Conservation (phyloP, 192 early-diverging fungal genomes). For the Neocallimastix lanati region DNA sequence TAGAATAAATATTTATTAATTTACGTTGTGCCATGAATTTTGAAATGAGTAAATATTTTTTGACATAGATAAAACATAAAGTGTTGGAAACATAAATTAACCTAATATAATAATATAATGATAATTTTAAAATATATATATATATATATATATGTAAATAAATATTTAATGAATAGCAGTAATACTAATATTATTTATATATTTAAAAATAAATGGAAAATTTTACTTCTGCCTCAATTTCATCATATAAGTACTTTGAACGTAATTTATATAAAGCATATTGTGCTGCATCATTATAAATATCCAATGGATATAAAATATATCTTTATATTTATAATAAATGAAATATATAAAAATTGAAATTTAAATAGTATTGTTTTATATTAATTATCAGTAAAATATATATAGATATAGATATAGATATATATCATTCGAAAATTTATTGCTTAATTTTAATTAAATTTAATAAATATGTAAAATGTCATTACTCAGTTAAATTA, state of each 20-base stretch:
- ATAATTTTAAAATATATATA: not conserved
- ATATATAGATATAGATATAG: constrained; percentile 1
- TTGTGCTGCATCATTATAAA: constrained; percentile 28
- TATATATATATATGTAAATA: no score
- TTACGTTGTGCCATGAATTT: constrained; percentile 17
- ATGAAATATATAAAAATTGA: no score
- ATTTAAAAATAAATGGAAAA: no score
- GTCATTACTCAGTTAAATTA: constrained; percentile 16
- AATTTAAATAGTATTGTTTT: no score
- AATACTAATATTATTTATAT: no score
- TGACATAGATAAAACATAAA: constrained; percentile 21
- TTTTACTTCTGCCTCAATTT: constrained; percentile 30
- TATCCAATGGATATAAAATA: constrained; percentile 21
- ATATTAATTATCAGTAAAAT: no score
- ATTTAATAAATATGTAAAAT: no score
- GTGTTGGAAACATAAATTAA: constrained; percentile 31
- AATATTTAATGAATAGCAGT: no score
- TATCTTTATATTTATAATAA: not conserved
- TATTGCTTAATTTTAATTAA: no score
- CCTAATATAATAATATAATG: constrained; percentile 6
- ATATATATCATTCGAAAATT: no score
- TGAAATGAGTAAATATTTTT: constrained; percentile 23
- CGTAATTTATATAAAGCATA: constrained; percentile 15
- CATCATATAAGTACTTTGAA: constrained; percentile 27
- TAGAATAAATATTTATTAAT: no score